phyloP scores from a whole-genome alignment of 1,284 basidiomycete genomes.

The Erythrobasidium hasegawianum region DNA sequence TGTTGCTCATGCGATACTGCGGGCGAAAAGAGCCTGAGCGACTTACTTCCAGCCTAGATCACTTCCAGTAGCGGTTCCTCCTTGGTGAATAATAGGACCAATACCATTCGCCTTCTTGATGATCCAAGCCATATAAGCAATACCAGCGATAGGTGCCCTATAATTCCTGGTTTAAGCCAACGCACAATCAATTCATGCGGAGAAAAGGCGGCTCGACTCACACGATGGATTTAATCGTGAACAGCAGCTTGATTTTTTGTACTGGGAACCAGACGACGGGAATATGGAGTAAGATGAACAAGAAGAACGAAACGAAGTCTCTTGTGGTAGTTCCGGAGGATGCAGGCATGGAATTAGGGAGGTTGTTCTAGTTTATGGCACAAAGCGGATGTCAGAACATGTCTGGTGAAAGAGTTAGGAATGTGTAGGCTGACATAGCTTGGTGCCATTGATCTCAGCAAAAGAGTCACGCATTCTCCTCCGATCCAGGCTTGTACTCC shows the following conservation, averaged over 20 bases:
- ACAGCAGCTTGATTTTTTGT: slow-evolving; percentile 74
- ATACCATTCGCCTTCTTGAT: slow-evolving; percentile 73
- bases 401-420: too few relatives aligned
- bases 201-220: too few relatives aligned
- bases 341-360: slow-evolving; percentile 66
- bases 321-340: slow-evolving; percentile 66
- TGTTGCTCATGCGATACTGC: too few relatives aligned
- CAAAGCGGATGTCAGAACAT: too few relatives aligned
- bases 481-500: slow-evolving; percentile 78
- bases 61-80: slow-evolving; percentile 63
- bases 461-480: slow-evolving; percentile 67
- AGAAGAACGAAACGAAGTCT: slow-evolving; percentile 75
- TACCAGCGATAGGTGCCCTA: slow-evolving; percentile 53
- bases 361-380: slow-evolving; percentile 51
- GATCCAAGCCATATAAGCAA: slow-evolving; percentile 76
- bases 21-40: too few relatives aligned
- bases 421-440: slow-evolving; percentile 53
- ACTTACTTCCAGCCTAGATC: slow-evolving; percentile 66
- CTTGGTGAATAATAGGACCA: slow-evolving; percentile 70
- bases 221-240: slow-evolving; percentile 72
- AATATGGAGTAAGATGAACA: slow-evolving; percentile 77
- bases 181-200: too few relatives aligned
- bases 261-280: slow-evolving; percentile 76
- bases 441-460: slow-evolving; percentile 69
- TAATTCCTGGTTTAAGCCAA: too few relatives aligned